Evolutionary conservation across 495 filamentous ascomycete species (phyloP), one percentile per base, ranked within the genome.

Genomic region (Xylaria curta): DNA sequence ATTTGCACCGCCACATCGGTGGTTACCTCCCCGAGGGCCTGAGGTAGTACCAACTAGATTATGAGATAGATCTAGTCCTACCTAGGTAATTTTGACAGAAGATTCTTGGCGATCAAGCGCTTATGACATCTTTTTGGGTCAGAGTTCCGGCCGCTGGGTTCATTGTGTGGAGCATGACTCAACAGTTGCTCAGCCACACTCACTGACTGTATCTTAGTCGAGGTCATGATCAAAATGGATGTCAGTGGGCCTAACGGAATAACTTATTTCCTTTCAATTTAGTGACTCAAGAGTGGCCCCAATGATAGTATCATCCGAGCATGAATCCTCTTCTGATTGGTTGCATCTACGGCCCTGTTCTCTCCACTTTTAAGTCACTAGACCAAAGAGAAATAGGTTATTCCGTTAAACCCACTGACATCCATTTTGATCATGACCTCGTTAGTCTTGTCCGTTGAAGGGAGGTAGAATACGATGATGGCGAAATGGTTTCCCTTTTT

Each of bases 131-230:
- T 60, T 60, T 21, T n/a, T 38, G 36, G 36, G 36, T 38, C 36
- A 38, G 36, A 38, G 1, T 38, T 15, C 54, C 54, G 54, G 54
- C 28, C 54, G 54, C 28, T 36, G 13, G 54, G 33, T 31, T 40
- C 19, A 42, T 42, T 19, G 42, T 24, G 46, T 31, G n/a, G n/a
- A 40, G 64, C 46, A 54, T 66, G 64, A 66, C 46, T 66, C 47
- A 54, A 66, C 3, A 28, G 19, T 15, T 46, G 49, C 65, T 67
- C 65, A 67, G 60, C 60, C 60, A 63, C 38, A 63, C 15, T 63
- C 4, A 28, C 38, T 26, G 38, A 28, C 38, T 42, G 10, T 42
- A 42, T 13, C 38, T 42, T 53, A 9, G n/a, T n/a, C n/a, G n/a
- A n/a, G n/a, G n/a, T n/a, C n/a, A n/a, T n/a, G n/a, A n/a, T n/a